Base-by-base conservation (phyloP, 441 rosid species). In the Corymbia calophylla region DNA sequence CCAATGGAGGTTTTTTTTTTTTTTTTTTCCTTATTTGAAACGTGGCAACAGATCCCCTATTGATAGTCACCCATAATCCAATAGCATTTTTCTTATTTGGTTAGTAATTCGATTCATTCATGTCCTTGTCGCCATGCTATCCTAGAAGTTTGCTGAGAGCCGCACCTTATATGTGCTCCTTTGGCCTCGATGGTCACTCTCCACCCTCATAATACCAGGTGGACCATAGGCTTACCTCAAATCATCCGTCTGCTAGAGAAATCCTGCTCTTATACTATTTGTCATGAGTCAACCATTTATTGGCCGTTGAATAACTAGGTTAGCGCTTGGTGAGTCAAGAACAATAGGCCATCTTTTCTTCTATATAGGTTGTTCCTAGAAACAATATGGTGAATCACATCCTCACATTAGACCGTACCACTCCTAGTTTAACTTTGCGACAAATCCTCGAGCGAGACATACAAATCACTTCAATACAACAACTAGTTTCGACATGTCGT, bases 301-400 rank as follows among this genome's bases (percentile, higher is more conserved):
- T 58, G n/a, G 64, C n/a, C 6, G 25, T 10, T 23, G 64, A 58
- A 58, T 58, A 2, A n/a, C 64, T 29, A 27, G 25, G 23, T 23
- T 14, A 58, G 11, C 1, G 0, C 9, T 13, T 58, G 25, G 64
- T 10, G 64, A 58, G 64, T 58, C 64, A 58, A 56, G 62, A 23
- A 58, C 2, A 3, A 2, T 2, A 25, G 1, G 6, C 3, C 1
- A 0, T 12, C n/a, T 29, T 10, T 58, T 58, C 2, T 58, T 25
- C 29, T 58, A 58, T 58, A 58, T 23, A 58, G 64, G 25, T 58
- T 10, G n/a, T 29, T 25, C n/a, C n/a, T 58, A 25, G 10, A 56
- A 56, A 56, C 29, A 56, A 9, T 56, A 56, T 56, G 62, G 14
- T 0, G 0, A 56, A 56, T 4, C 62, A 10, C 62, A 56, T 56